A percentile compares a stretch with the other conserved stretches of the same genome.
Conservation (phyloP, 768 basidiomycete genomes). For the Russula olivacea region DNA sequence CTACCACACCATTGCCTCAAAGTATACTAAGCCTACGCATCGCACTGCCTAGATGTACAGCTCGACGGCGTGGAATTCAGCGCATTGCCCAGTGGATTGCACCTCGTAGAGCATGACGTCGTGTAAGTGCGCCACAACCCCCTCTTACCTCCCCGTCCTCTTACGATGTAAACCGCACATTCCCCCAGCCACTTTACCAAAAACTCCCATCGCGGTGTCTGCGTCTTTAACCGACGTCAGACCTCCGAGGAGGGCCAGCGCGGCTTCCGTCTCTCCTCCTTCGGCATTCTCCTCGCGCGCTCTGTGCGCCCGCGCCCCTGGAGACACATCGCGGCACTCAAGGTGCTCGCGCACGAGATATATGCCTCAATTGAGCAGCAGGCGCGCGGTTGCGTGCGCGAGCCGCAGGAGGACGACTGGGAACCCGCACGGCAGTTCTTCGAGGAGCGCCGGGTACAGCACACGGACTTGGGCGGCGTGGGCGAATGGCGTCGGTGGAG, state of each 20-base stretch:
- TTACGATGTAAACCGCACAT: background rate
- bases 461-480: slow-evolving; percentile 47
- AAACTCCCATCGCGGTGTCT: slow-evolving; percentile 61
- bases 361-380: slow-evolving; percentile 39
- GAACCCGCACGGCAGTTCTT: slow-evolving; percentile 58
- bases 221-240: slow-evolving; percentile 62
- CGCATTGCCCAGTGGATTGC: slow-evolving; percentile 74
- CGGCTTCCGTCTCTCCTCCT: slow-evolving; percentile 72
- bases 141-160: background rate
- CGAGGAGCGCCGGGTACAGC: slow-evolving; percentile 50
- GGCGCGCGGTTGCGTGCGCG: slow-evolving; percentile 22
- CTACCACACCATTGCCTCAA: background rate
- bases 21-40: background rate
- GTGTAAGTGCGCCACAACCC: slow-evolving; percentile 45
- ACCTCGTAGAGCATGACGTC: slow-evolving; percentile 72
- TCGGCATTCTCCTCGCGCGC: slow-evolving; percentile 66
- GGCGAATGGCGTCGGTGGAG: slow-evolving; percentile 67
- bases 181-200: slow-evolving; percentile 62
- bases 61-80: slow-evolving; percentile 75
- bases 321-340: slow-evolving; percentile 61
- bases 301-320: slow-evolving; percentile 68
- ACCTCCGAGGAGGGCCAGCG: slow-evolving; percentile 69
- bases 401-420: slow-evolving; percentile 55
- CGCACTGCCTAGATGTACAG: slow-evolving; percentile 45
- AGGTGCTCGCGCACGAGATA: slow-evolving; percentile 49